phyloP scores from a whole-genome alignment of 331 rosid species.

The Cydonia oblonga region DNA sequence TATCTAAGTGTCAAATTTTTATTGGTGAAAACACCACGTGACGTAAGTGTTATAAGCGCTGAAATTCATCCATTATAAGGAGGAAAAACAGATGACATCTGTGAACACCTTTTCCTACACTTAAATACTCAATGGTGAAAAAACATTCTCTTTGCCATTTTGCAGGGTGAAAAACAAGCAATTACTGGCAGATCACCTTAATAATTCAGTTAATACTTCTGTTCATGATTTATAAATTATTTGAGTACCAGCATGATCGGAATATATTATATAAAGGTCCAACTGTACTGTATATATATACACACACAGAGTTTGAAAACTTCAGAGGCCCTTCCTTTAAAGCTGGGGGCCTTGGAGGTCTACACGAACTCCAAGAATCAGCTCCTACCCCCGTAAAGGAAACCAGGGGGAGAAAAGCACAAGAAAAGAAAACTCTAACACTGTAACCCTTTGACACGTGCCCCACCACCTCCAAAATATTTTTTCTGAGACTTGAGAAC shows the following conservation, averaged over 20 bases:
- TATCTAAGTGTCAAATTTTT: too few species aligned
- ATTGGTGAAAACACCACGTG: too few species aligned
- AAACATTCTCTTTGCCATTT: not conserved
- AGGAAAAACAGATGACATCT: not conserved
- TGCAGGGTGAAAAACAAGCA: not conserved
- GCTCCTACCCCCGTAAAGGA: conserved; percentile 55
- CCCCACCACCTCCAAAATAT: not conserved
- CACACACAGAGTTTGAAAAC: too few species aligned
- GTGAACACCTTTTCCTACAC: not conserved
- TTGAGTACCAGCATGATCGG: not conserved
- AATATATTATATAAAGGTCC: not conserved
- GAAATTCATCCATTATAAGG: too few species aligned
- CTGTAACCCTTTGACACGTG: conserved; percentile 18
- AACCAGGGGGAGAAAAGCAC: conserved; percentile 28
- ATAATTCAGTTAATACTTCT: not conserved
- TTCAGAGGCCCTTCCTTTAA: conserved; percentile 1
- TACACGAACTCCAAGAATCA: not conserved
- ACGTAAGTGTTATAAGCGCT: too few species aligned
- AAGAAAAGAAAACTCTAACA: not conserved
- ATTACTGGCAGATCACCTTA: not conserved
- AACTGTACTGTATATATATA: too few species aligned
- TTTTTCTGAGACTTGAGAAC: conserved; percentile 19
- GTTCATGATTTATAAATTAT: not conserved
- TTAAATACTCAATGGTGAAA: not conserved
- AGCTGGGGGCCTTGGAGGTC: not conserved